Percentiles rank a stretch among this genome's conserved stretches.
phyloP scores from a whole-genome alignment of 495 filamentous ascomycete species.

The Xylaria longipes region DNA sequence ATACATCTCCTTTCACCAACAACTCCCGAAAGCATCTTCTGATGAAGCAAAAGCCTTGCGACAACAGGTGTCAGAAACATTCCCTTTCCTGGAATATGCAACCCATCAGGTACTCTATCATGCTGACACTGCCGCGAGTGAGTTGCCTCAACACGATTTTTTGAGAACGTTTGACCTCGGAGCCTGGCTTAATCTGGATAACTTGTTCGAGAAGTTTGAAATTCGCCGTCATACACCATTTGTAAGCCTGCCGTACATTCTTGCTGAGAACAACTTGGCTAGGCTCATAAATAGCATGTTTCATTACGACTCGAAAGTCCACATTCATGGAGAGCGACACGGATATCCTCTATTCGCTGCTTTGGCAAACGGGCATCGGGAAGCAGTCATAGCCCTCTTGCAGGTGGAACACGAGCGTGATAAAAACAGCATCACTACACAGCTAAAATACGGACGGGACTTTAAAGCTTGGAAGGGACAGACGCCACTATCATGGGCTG shows the following conservation, averaged over 20 bases:
- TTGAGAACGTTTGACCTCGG: conserved; percentile 41
- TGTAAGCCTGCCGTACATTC: conserved; percentile 54
- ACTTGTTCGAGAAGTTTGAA: conserved; percentile 33
- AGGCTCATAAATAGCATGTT: conserved; percentile 41
- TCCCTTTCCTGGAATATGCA: conserved; percentile 57
- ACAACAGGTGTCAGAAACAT: conserved; percentile 20
- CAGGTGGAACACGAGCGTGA: neutral
- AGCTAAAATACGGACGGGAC: neutral
- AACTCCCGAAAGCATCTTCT: conserved; percentile 26
- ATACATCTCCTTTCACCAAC: conserved; percentile 29
- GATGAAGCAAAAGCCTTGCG: conserved; percentile 16
- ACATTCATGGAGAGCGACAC: neutral
- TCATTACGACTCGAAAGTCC: neutral
- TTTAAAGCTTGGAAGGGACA: neutral
- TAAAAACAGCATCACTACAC: neutral
- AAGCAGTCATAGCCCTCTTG: neutral
- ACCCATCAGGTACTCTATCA: conserved; percentile 48
- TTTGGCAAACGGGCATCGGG: conserved; percentile 10
- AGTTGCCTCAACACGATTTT: conserved; percentile 47
- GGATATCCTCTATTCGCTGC: conserved; percentile 12
- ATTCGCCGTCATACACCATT: conserved; percentile 40
- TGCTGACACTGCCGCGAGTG: conserved; percentile 46
- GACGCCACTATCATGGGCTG: conserved; percentile 2
- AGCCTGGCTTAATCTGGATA: conserved; percentile 48
- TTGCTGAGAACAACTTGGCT: conserved; percentile 49